phyloP scores from a whole-genome alignment of 176 grass and related monocot genomes.

The Aegilops bicornis region DNA sequence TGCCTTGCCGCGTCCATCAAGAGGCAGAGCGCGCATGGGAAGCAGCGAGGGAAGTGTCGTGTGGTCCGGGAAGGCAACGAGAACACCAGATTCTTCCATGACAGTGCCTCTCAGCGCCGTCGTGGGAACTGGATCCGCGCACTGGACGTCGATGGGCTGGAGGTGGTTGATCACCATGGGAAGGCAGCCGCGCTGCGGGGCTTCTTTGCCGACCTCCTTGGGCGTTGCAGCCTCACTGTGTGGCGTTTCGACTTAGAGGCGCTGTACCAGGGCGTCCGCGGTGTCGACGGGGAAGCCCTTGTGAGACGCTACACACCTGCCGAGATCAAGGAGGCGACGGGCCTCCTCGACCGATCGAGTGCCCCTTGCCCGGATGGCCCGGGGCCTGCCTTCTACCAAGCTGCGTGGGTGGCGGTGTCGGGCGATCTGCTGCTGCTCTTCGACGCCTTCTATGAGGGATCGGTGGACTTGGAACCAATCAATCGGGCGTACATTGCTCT shows the following conservation, averaged over 20 bases:
- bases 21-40: rapidly evolving
- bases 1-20: not conserved
- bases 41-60: not conserved
- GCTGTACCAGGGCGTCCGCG: rapidly evolving
- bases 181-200: not conserved
- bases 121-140: not conserved
- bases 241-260: not conserved
- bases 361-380: not conserved
- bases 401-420: rapidly evolving
- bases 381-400: not conserved
- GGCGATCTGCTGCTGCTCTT: not conserved
- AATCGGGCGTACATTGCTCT: not conserved
- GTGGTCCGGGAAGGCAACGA: not conserved
- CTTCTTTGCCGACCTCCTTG: not conserved
- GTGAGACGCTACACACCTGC: not conserved
- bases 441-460: rapidly evolving
- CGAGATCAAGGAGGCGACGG: not conserved
- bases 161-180: not conserved
- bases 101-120: not conserved
- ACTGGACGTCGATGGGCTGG: not conserved
- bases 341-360: not conserved
- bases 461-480: rapidly evolving
- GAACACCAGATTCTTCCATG: not conserved
- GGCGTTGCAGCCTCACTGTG: rapidly evolving
- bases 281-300: too few species aligned